Percentiles rank a stretch among this genome's conserved stretches.
phyloP scores from a whole-genome alignment of 2,329 filamentous ascomycete genomes.

The Alternaria burnsii region DNA sequence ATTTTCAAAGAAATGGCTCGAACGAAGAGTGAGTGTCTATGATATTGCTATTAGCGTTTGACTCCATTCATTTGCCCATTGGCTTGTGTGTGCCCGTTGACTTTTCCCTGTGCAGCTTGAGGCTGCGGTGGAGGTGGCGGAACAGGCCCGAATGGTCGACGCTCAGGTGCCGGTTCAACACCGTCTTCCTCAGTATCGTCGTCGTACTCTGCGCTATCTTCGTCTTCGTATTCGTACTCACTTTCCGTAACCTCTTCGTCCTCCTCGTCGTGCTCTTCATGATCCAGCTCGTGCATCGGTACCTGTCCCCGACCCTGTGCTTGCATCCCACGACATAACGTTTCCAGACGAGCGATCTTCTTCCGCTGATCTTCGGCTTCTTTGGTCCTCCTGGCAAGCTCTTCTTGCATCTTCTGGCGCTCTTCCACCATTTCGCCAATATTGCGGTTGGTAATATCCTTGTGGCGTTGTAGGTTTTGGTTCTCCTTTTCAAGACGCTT shows the following conservation, averaged over 20 bases:
- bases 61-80: constrained; percentile 52
- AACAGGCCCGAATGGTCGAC: constrained; percentile 48
- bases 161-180: constrained; percentile 43
- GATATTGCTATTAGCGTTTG: constrained; percentile 44
- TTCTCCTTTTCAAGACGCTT: constrained; percentile 98
- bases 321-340: constrained; percentile 96
- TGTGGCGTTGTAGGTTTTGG: constrained; percentile 86
- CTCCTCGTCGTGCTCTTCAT: constrained; percentile 52
- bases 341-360: constrained; percentile 90
- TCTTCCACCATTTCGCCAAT: constrained; percentile 98
- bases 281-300: constrained; percentile 54
- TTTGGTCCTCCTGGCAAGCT: constrained; percentile 75
- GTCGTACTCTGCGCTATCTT: constrained; percentile 62
- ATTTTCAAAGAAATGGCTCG: constrained; percentile 1
- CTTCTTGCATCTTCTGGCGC: constrained; percentile 76
- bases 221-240: constrained; percentile 53
- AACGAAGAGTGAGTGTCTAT: constrained; percentile 16
- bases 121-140: constrained; percentile 50
- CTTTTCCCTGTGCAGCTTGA: constrained; percentile 42
- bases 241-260: constrained; percentile 62
- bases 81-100: constrained; percentile 50
- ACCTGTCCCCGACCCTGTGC: constrained; percentile 85
- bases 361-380: constrained; percentile 81
- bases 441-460: constrained; percentile 91
- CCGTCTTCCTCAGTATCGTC: constrained; percentile 66